Base-by-base conservation (phyloP, 2,329 filamentous ascomycete genomes). In the Talaromyces pinophilus region DNA sequence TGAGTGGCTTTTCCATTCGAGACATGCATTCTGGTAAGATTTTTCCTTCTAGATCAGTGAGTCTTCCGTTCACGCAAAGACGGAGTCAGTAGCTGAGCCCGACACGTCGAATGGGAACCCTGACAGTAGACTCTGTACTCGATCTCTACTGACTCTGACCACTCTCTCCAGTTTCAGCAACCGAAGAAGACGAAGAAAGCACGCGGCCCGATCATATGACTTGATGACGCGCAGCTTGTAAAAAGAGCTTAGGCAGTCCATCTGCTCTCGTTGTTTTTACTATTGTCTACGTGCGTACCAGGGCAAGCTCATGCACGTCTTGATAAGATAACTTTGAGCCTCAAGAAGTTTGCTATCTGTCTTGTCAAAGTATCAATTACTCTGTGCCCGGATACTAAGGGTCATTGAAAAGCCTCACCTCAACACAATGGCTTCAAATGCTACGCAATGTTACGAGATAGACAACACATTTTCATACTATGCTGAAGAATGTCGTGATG, bases 391-490 rank as follows among this genome's bases (percentile, higher is more conserved):
- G 40, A 48, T 35, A 50, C 11, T 59, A 17, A 38, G 15, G 44
- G 62, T 46, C 61, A 25, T 22, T 64, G 42, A 38, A 52, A n/a
- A 59, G 50, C 28, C 52, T 59, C 52, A 30, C 25, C 50, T 42
- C 57, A 25, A 50, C 55, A 65, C 11, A 44, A 74, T 70, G 63
- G 70, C 70, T 63, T 71, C 72, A 64, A 64, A 65, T 66, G 19
- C 54, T 33, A 69, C 71, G 54, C 50, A 68, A 62, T 79, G 77
- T 71, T 71, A 66, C 25, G 71, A 72, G 67, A 69, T 76, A 50
- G 78, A 79, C 69, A 75, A 79, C 66, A 73, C 74, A 7, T 70
- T 80, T 44, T 73, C 71, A 30, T 73, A 75, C 63, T 73, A 74
- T 67, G 76, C 75, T 11, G 66, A 70, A 22, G 70, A 71, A 46